Conservation (phyloP, 139 green algal species). For the Microglena sp. region DNA sequence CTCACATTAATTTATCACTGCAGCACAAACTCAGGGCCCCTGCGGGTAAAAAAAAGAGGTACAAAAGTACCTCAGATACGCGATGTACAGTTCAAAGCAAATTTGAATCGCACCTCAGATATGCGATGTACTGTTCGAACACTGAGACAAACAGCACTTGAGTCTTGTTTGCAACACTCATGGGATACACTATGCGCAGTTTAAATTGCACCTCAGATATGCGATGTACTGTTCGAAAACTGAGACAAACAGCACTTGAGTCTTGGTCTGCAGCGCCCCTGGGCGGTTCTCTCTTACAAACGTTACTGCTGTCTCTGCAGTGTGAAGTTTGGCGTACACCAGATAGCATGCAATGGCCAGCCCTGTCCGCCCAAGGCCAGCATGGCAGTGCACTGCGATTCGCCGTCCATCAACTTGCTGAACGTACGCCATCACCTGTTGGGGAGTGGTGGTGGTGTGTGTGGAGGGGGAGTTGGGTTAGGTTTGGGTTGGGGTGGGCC, state of each 20-base stretch:
- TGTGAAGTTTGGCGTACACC: conserved; percentile 19
- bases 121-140: conserved; percentile 47
- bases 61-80: no score
- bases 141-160: conserved; percentile 53
- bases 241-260: conserved; percentile 48
- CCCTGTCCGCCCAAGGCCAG: conserved; percentile 59
- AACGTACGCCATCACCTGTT: conserved; percentile 50
- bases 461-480: no score
- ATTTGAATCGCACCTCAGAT: conserved; percentile 54
- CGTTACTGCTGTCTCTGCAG: conserved; percentile 20
- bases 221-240: conserved; percentile 51
- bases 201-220: conserved; percentile 48
- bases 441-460: not conserved
- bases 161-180: conserved; percentile 46
- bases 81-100: no score
- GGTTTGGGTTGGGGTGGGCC: no score
- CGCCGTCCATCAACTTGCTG: conserved; percentile 27
- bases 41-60: no score
- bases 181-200: no score
- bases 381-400: conserved; percentile 61
- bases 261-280: conserved; percentile 46
- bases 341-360: conserved; percentile 58
- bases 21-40: no score
- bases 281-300: conserved; percentile 25
- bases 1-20: no score